Percentiles rank a stretch among this genome's conserved stretches.
Evolutionary conservation across 768 basidiomycete genomes (phyloP).

Genomic region (Leccinellum rugosiceps): DNA sequence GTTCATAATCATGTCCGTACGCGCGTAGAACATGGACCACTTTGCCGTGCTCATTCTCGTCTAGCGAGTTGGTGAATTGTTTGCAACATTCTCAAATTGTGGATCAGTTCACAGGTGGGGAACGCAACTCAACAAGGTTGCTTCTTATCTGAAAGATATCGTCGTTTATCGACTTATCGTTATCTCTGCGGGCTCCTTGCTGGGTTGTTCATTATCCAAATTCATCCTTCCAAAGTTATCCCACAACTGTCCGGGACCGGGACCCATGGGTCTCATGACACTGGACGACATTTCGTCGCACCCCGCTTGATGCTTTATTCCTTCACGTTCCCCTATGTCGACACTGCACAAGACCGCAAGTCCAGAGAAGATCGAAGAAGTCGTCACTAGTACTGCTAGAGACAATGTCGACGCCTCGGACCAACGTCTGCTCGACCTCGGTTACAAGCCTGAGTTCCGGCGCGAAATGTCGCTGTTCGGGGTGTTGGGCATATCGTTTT

Average conservation of each 20-base stretch:
- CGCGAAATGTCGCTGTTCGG: conserved; percentile 59
- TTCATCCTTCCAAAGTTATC: neutral
- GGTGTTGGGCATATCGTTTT: conserved; percentile 58
- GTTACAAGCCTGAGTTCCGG: conserved; percentile 54
- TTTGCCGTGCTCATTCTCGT: neutral
- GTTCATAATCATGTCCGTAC: conserved; percentile 12
- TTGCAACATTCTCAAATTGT: neutral
- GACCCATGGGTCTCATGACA: conserved; percentile 3
- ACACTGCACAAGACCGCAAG: neutral
- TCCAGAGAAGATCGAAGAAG: conserved; percentile 15
- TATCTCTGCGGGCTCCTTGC: neutral
- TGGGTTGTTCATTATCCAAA: neutral
- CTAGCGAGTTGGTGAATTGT: neutral
- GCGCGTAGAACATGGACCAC: conserved; percentile 2
- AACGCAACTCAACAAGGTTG: too few relatives aligned
- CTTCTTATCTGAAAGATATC: conserved; percentile 1
- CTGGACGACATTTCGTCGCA: neutral
- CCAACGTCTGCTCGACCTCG: conserved; percentile 46
- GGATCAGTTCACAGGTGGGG: too few relatives aligned
- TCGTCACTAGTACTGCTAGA: neutral
- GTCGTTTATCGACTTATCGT: neutral
- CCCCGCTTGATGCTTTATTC: neutral
- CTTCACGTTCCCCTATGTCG: conserved; percentile 6
- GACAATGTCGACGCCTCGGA: conserved; percentile 27
- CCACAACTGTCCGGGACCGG: conserved; percentile 3